phyloP scores from a whole-genome alignment of 352 stramenopile genomes.

The Phytopythium ostracodes region DNA sequence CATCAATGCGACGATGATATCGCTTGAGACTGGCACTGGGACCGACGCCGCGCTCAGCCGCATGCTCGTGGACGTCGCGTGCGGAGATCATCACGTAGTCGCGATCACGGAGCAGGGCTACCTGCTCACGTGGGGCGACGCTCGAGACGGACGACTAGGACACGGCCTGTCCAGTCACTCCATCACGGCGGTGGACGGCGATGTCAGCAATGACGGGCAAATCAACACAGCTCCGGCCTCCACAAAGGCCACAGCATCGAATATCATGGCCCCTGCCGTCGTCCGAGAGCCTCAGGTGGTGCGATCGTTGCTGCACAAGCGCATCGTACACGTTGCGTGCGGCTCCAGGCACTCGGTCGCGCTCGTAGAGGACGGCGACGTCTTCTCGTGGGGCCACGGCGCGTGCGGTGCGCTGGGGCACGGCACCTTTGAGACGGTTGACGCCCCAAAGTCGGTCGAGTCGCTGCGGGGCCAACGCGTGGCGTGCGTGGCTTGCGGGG shows the following conservation, averaged over 20 bases:
- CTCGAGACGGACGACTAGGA: conserved; percentile 13
- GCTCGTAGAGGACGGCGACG: conserved; percentile 52
- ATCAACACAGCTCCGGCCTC: neutral
- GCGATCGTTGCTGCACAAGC: conserved; percentile 51
- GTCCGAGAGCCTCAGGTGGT: conserved; percentile 21
- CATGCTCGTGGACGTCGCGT: conserved; percentile 58
- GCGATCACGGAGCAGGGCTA: conserved; percentile 73
- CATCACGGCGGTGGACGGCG: neutral
- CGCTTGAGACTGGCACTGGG: conserved; percentile 6
- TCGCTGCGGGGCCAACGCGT: conserved; percentile 37
- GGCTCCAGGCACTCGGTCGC: conserved; percentile 56
- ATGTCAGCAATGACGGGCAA: neutral
- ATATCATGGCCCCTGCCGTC: neutral
- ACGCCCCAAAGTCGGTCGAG: conserved; percentile 48
- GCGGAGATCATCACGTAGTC: conserved; percentile 50
- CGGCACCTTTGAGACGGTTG: conserved; percentile 27
- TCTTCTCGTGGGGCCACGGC: conserved; percentile 66
- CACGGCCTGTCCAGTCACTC: neutral
- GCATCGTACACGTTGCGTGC: conserved; percentile 55
- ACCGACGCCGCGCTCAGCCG: conserved; percentile 36
- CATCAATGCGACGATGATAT: conserved; percentile 1
- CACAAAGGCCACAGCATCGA: neutral
- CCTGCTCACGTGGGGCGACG: conserved; percentile 72
- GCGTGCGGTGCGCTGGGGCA: conserved; percentile 53
- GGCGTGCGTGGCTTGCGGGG: conserved; percentile 44